phyloP scores from a whole-genome alignment of 108 stramenopile species.

The Nannochloropsis granulata region DNA sequence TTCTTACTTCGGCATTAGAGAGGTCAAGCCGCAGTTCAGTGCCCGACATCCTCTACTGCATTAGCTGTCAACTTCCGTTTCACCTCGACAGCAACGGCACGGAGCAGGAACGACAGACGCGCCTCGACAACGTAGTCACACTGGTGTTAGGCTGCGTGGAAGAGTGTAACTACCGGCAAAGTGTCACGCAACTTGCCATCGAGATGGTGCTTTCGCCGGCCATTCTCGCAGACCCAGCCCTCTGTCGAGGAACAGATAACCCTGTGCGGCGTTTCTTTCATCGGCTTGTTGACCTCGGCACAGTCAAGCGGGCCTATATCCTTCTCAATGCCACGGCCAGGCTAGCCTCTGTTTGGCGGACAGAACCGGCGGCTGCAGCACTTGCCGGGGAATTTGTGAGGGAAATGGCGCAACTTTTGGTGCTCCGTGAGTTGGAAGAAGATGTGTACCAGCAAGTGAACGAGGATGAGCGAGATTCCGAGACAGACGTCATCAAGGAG shows the following conservation, averaged over 20 bases:
- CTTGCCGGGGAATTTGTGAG: neutral
- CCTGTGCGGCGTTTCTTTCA: neutral
- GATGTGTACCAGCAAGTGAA: neutral
- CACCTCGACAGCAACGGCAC: neutral
- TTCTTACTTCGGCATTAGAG: neutral
- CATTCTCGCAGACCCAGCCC: neutral
- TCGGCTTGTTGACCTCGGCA: neutral
- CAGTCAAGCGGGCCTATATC: neutral
- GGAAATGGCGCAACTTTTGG: neutral
- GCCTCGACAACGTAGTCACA: neutral
- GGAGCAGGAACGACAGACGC: neutral
- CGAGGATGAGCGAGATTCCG: neutral
- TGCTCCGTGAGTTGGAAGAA: neutral
- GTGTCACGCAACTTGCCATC: neutral
- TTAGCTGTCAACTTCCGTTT: neutral
- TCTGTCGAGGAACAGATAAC: neutral
- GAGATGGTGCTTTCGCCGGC: neutral
- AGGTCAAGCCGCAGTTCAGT: neutral
- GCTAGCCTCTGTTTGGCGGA: neutral
- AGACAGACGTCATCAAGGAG: neutral
- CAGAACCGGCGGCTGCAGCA: neutral
- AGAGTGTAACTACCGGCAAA: neutral
- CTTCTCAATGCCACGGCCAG: neutral
- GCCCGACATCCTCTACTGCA: neutral
- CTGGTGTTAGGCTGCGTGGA: neutral